Base-by-base conservation (phyloP, 2,329 filamentous ascomycete genomes). In the Cladorrhinum sp. region DNA sequence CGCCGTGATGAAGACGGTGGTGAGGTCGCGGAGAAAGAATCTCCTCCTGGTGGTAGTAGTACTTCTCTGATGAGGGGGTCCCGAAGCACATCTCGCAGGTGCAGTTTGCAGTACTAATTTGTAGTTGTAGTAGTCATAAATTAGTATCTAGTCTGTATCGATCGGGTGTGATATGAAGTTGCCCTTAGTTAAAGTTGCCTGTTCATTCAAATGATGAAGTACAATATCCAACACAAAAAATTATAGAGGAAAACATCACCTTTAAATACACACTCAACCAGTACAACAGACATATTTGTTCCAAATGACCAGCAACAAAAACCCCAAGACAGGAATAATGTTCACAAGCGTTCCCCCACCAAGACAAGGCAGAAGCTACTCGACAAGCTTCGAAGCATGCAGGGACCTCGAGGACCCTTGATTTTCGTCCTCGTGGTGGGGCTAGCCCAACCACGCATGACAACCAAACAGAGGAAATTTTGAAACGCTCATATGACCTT, bases 41-140 rank as follows among this genome's bases (percentile, higher is more conserved):
- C 64, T 79, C 75, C 65, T 84, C 81, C 73, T 84, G 79, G 69
- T 78, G 78, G 70, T 84, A 82, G 75, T 84, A 84, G 74, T 84
- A 82, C 51, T 77, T 77, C 45, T 75, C 77, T 27, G 70, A 4
- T 58, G 78, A 76, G 61, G 77, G 73, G 58, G 72, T 32, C 51
- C 73, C 69, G 75, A 84, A 82, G 68, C 81, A 84, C 81, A 84
- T 84, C 23, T 78, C 70, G 55, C 63, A 23, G 50, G 50, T 57
- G 22, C 22, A 25, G 23, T 3, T 23, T 50, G 20, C 23, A 6
- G 22, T 6, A 23, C 8, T 12, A 8, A 50, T 22, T 22, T 7
- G 7, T 16, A 25, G 12, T 20, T 50, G 59, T 57, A 32, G 13
- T n/a, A n/a, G n/a, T n/a, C n/a, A n/a, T n/a, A n/a, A n/a, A n/a